Percentiles rank a stretch among this genome's conserved stretches.
Evolutionary conservation across 371 early-diverging fungal species (phyloP).

Genomic region (Zychaea mexicana): DNA sequence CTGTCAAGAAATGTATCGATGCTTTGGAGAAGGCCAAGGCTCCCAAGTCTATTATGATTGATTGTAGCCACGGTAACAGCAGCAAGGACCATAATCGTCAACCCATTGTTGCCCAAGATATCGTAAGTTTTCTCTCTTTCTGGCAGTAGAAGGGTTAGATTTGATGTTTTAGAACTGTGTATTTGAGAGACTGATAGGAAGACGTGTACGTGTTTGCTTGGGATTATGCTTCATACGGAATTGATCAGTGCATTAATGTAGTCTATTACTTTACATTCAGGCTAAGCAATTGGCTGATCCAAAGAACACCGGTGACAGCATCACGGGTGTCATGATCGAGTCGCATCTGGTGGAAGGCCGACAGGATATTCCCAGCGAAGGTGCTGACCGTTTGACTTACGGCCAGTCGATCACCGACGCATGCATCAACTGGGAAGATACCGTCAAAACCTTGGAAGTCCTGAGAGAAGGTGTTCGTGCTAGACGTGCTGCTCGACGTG

Average conservation of each 20-base stretch:
- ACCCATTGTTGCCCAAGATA: conserved; percentile 73
- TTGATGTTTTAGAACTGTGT: no score
- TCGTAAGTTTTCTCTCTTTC: conserved; percentile 35
- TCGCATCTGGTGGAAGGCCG: conserved; percentile 79
- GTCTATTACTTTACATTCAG: conserved; percentile 7
- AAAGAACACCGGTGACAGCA: conserved; percentile 54
- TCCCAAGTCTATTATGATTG: conserved; percentile 80
- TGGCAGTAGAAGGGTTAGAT: background rate
- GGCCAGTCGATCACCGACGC: conserved; percentile 84
- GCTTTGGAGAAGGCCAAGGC: conserved; percentile 70
- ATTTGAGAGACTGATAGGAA: no score
- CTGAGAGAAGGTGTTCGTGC: conserved; percentile 70
- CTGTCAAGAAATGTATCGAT: conserved; percentile 61
- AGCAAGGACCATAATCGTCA: conserved; percentile 81
- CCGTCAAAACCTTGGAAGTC: conserved; percentile 62
- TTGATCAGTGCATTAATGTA: no score
- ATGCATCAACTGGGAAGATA: conserved; percentile 80
- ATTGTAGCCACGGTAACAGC: conserved; percentile 92
- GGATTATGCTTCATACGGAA: no score
- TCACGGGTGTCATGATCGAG: conserved; percentile 87
- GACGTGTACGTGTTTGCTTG: no score
- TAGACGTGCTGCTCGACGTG: conserved; percentile 51
- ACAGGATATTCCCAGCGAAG: conserved; percentile 67
- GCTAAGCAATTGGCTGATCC: conserved; percentile 45
- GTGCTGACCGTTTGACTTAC: conserved; percentile 62